Base-by-base conservation (phyloP, 1,284 basidiomycete species). In the Vanrija sp. region DNA sequence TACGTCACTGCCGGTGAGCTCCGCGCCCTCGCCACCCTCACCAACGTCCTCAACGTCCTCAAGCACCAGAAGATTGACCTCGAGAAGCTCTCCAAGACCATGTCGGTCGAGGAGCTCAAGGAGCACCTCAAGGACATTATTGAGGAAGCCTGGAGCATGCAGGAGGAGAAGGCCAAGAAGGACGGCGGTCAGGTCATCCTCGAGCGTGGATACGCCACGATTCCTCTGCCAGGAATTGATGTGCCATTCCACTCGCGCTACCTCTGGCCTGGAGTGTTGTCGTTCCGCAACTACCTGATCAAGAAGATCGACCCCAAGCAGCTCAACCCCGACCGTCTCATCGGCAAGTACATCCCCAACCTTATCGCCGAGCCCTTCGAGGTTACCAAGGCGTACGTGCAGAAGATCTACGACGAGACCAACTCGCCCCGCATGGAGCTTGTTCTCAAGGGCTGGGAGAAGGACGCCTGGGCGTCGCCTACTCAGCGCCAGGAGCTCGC, bases 181-280 rank as follows among this genome's bases (percentile, higher is more conserved):
- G 81, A 83, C 12, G 49, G 47, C 40, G 87, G 91, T 57, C 85
- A 89, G 65, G 91, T 98, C 78, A 88, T 88, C 65, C 86, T 98
- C 52, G 94, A 98, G 72, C 88, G 95, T 67, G 95, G 95, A 10
- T 97, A 94, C 69, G 94, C 91, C 0, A 94, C 92, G 9, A 96
- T 97, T 61, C 93, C 94, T 52, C 83, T 97, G 12, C 91, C 95
- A 38, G 95, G 95, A 67, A 98, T 98, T 68, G 95, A 98, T 68
- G 95, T 98, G 12, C 95, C 96, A 12, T 98, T 98, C 89, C 95
- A 98, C 78, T 78, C 95, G 9, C 88, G 91, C 65, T 98, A 98
- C 80, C 84, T 98, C 46, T 94, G 95, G 96, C 92, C 93, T 29
- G 96, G 95, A 75, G 96, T 98, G 49, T 85, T 98, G 85, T 92